A percentile compares a stretch with the other conserved stretches of the same genome.
Conservation (phyloP, 345 rosid species). For the Dimocarpus longan region DNA sequence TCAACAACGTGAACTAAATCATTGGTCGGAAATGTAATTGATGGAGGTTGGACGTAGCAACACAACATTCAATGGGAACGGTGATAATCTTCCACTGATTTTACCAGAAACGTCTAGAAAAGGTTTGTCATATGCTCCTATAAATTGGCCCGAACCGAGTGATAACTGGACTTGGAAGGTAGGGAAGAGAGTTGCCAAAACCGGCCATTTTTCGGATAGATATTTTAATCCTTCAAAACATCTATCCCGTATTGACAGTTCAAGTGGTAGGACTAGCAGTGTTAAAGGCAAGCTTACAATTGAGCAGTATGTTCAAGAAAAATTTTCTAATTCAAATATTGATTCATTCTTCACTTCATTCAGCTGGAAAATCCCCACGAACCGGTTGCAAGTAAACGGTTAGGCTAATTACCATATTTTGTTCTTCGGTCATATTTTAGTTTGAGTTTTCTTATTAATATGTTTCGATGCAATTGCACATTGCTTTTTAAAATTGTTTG, state of each 20-base stretch:
- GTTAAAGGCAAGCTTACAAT: conserved; percentile 55
- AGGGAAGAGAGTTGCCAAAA: conserved; percentile 43
- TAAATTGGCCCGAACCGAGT: conserved; percentile 64
- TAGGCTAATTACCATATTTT: conserved; percentile 30
- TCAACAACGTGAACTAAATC: not conserved
- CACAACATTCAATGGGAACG: conserved; percentile 19
- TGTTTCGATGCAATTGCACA: not conserved
- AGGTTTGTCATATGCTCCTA: conserved; percentile 77
- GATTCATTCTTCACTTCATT: conserved; percentile 68
- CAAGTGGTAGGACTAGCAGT: conserved; percentile 13
- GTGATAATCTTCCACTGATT: conserved; percentile 43
- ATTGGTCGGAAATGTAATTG: conserved; percentile 30
- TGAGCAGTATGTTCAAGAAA: conserved; percentile 39
- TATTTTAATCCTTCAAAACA: conserved; percentile 67
- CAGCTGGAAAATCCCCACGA: conserved; percentile 63
- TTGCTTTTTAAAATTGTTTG: not conserved
- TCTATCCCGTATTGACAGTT: conserved; percentile 18
- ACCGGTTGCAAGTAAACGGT: conserved; percentile 38
- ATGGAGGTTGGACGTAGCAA: conserved; percentile 35
- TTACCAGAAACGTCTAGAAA: conserved; percentile 48
- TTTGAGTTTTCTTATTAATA: conserved; percentile 9
- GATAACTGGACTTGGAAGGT: conserved; percentile 71
- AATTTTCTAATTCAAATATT: conserved; percentile 57
- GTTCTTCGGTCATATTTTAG: not conserved
- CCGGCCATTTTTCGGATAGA: conserved; percentile 54